Evolutionary conservation across 345 rosid species (phyloP), one percentile per base, ranked within the genome.

Genomic region (Gynandropsis gynandra): DNA sequence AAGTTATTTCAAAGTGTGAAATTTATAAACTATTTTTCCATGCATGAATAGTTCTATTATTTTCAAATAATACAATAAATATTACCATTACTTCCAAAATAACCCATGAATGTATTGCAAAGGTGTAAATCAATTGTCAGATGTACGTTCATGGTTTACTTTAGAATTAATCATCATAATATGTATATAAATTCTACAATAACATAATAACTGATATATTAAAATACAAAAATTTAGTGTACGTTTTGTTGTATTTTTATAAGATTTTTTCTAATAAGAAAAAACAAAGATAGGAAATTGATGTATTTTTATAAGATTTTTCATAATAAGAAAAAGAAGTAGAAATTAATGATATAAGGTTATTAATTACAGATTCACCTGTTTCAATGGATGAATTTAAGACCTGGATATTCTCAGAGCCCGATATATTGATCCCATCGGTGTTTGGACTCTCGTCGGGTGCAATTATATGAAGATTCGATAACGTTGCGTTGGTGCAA

Each of bases 371-470:
- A 4, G 14, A 42, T 34, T 6, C 5, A 62, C 60, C 66, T 4
- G 49, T 46, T 47, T 54, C 39, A 39, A 62, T 62, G 7, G 24
- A 14, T 17, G 66, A 62, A 18, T 47, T 34, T 17, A 54, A 62
- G 46, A 62, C 19, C 15, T 54, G 31, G 35, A 62, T 10, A 31
- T 33, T 4, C 8, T 41, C 37, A 1, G 67, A 54, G 4, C 4
- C 19, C 19, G 52, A 36, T 16, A 62, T 18, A 46, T 62, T 42
- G 19, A 62, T 46, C 7, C 67, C 67, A 53, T 62, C 67, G 1
- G 60, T 54, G 24, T 53, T 61, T 11, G 65, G 65, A 44, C 65
- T 61, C 1, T 8, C 5, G 42, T 43, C 52, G 1, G 65, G 58
- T 29, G 66, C 54, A n/a, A 14, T 4, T 29, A 62, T 10, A 27